phyloP scores from a whole-genome alignment of 805 yeast genomes.

The Pichia cephalocereana region DNA sequence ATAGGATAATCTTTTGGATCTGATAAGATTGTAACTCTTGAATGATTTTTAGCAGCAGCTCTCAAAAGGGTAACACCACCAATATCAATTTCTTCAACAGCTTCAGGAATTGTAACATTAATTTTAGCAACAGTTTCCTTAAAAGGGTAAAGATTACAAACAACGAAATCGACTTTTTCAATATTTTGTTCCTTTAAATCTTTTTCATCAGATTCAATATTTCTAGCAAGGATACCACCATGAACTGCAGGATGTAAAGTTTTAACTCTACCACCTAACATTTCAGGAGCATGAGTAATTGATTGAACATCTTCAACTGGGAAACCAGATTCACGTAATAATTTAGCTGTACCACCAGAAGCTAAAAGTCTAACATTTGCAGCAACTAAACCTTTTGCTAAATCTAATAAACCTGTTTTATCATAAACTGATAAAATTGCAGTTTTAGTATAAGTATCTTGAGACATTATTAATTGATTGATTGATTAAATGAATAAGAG shows the following conservation, averaged over 20 bases:
- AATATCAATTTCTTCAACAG: conserved; percentile 96
- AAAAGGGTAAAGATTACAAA: conserved; percentile 96
- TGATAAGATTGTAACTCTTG: conserved; percentile 89
- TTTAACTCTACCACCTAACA: conserved; percentile 97
- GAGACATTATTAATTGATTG: conserved; percentile 7
- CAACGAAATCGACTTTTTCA: conserved; percentile 93
- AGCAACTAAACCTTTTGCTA: conserved; percentile 88
- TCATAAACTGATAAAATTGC: conserved; percentile 96
- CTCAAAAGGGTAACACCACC: conserved; percentile 96
- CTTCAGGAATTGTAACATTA: conserved; percentile 92
- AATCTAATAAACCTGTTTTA: conserved; percentile 91
- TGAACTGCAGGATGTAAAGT: conserved; percentile 98
- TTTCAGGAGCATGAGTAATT: conserved; percentile 97
- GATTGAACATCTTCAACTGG: conserved; percentile 93
- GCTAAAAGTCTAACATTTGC: conserved; percentile 89
- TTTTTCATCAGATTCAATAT: conserved; percentile 81
- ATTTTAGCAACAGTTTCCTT: conserved; percentile 94
- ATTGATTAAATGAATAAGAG: neutral
- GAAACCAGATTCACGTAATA: conserved; percentile 96
- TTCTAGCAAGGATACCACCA: conserved; percentile 94
- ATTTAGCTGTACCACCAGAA: conserved; percentile 93
- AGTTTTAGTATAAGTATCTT: conserved; percentile 46
- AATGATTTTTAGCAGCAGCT: conserved; percentile 98
- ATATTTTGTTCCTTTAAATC: conserved; percentile 86
- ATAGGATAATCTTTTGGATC: conserved; percentile 91